phyloP scores from a whole-genome alignment of 23 red algal genomes.

The Cyanidioschyzon merolae region DNA sequence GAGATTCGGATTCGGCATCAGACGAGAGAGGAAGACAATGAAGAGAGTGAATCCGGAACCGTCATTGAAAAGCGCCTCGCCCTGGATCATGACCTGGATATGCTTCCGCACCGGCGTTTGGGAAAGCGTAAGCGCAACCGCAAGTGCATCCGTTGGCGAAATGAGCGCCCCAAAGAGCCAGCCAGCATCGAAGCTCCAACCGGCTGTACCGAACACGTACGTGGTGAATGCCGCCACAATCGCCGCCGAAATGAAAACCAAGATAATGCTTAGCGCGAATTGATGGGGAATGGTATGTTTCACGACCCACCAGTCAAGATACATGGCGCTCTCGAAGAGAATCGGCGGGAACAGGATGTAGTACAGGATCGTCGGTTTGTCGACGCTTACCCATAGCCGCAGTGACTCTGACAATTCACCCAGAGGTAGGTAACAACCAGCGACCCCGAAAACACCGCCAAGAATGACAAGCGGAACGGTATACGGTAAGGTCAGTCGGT shows the following conservation, averaged over 20 bases:
- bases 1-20: slow-evolving; percentile 4
- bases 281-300: slow-evolving; percentile 53
- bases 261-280: slow-evolving; percentile 54
- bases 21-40: slow-evolving; percentile 36
- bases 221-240: slow-evolving; percentile 45
- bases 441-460: slow-evolving; percentile 51
- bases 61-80: slow-evolving; percentile 87
- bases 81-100: slow-evolving; percentile 77
- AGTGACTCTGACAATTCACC: slow-evolving; percentile 44
- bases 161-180: slow-evolving; percentile 88
- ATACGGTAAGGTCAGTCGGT: slow-evolving; percentile 39
- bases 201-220: slow-evolving; percentile 36
- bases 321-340: slow-evolving; percentile 90
- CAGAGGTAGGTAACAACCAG: slow-evolving; percentile 58
- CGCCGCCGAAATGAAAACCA: slow-evolving; percentile 36
- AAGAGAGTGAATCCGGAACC: slow-evolving; percentile 80
- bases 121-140: slow-evolving; percentile 68
- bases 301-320: slow-evolving; percentile 71
- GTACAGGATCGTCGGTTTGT: slow-evolving; percentile 59
- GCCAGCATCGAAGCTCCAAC: slow-evolving; percentile 67
- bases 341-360: slow-evolving; percentile 82
- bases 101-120: slow-evolving; percentile 43
- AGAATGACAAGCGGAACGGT: slow-evolving; percentile 65
- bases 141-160: slow-evolving; percentile 85
- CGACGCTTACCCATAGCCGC: slow-evolving; percentile 65